Percentiles rank a stretch among this genome's conserved stretches.
phyloP scores from a whole-genome alignment of 495 filamentous ascomycete species.

The Cryomyces antarcticus region DNA sequence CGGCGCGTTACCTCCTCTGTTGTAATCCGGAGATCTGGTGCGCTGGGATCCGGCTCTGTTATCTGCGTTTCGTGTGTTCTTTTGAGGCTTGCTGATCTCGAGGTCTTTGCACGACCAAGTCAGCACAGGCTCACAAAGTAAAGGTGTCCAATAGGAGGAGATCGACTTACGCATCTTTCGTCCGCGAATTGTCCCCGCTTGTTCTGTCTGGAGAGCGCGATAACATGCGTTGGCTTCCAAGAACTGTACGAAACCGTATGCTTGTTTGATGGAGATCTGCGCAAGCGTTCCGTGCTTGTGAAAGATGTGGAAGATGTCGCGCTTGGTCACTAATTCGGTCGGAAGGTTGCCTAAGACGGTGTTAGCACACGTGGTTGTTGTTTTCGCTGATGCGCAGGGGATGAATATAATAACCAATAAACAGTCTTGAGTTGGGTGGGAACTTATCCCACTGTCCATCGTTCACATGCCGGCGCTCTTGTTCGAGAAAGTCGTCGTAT shows the following conservation, averaged over 20 bases:
- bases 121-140: background rate
- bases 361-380: too few species aligned
- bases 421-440: conserved; percentile 64
- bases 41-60: conserved; percentile 28
- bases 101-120: conserved; percentile 39
- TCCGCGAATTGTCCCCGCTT: conserved; percentile 59
- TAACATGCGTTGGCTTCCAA: conserved; percentile 53
- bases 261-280: conserved; percentile 91
- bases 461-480: conserved; percentile 60
- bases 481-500: conserved; percentile 65
- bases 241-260: conserved; percentile 94
- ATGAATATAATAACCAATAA: conserved; percentile 52
- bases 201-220: conserved; percentile 51
- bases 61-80: conserved; percentile 41
- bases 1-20: conserved; percentile 20
- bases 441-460: conserved; percentile 93
- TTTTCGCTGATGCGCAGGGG: too few species aligned
- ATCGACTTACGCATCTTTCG: conserved; percentile 71
- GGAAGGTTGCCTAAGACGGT: conserved; percentile 59
- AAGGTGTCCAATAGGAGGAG: background rate
- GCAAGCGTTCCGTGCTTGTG: conserved; percentile 70
- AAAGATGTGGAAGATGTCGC: conserved; percentile 81
- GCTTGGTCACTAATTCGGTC: conserved; percentile 80
- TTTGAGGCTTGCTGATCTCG: conserved; percentile 78
- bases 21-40: conserved; percentile 54